Evolutionary conservation across 2,329 filamentous ascomycete genomes (phyloP), one percentile per base, ranked within the genome.

Genomic region (Xylariaceae sp.): DNA sequence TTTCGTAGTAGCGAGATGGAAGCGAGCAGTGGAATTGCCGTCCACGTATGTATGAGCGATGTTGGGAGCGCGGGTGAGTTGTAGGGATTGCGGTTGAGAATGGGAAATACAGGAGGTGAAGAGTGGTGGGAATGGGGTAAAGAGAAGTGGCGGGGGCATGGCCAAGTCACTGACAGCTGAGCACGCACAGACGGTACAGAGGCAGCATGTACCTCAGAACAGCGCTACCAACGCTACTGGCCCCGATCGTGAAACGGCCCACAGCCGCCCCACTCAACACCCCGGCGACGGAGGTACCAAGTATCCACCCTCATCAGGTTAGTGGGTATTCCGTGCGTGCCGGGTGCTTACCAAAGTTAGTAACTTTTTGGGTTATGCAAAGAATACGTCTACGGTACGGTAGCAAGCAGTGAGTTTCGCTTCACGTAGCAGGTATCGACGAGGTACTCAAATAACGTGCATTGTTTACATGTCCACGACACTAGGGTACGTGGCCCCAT

Each of bases 81-180:
- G 56, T 58, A 62, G 60, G 62, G 56, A 60, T 55, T 56, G 59
- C 15, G 57, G 55, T 58, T 47, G 52, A 59, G 58, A 51, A 55
- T 60, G 55, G 54, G 53, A 58, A 51, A 56, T 47, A 56, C 55
- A 59, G 49, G 55, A 57, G 55, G 49, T 58, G 57, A 57, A 64
- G 62, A 60, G 7, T 44, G 52, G 50, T 53, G 61, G 58, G 48
- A 63, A 57, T 53, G 42, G 56, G 52, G 47, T 58, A 65, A 66
- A 65, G 62, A 53, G 44, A 60, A 66, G 64, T 66, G 64, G 64
- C 63, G 65, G 64, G 64, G 62, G 61, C 61, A 58, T 56, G 44
- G 55, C 57, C 60, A 64, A 58, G 60, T 64, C 62, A 64, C 58
- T 61, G 60, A 64, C 60, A 64, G 56, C 55, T 50, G 49, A 23